phyloP scores from a whole-genome alignment of 2,329 filamentous ascomycete species.

The Chaetomiaceae sp. region DNA sequence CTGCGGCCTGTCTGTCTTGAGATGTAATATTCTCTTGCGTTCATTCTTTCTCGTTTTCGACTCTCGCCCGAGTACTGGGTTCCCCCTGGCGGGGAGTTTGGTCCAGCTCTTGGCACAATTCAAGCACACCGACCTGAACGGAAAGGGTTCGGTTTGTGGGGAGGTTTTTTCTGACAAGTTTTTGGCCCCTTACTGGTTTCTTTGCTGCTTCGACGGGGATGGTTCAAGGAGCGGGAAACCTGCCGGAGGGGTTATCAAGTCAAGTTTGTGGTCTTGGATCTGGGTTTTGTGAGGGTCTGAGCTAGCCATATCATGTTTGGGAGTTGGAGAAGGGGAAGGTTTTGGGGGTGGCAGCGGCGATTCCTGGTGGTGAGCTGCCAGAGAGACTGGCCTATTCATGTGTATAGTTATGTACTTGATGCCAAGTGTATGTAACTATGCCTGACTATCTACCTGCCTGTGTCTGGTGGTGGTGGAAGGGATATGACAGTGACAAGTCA shows the following conservation, averaged over 20 bases:
- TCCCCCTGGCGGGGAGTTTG: constrained; percentile 7
- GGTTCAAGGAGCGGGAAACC: background rate
- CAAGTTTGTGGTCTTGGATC: constrained; percentile 4
- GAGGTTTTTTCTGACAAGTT: background rate
- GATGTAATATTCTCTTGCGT: constrained; percentile 20
- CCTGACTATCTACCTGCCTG: background rate
- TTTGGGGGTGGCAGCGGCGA: background rate
- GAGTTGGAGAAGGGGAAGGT: background rate
- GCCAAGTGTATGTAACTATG: background rate
- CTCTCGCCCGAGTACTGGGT: constrained; percentile 6
- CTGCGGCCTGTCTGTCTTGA: constrained; percentile 44
- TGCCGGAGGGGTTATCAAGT: background rate
- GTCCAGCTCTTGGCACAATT: constrained; percentile 16
- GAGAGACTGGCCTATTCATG: background rate
- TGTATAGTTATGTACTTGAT: constrained; percentile 4
- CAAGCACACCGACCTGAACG: too few species aligned
- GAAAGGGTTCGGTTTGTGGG: constrained; percentile 1
- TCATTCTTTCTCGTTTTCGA: background rate
- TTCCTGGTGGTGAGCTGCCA: background rate
- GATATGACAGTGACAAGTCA: background rate
- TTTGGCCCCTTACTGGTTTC: background rate
- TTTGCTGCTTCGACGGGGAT: constrained; percentile 2
- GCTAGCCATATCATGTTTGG: constrained; percentile 1
- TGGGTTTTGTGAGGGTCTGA: background rate
- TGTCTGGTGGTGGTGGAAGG: background rate